Evolutionary conservation across 2,329 filamentous ascomycete genomes (phyloP), one percentile per base, ranked within the genome.

Genomic region (Fusarium sp.): DNA sequence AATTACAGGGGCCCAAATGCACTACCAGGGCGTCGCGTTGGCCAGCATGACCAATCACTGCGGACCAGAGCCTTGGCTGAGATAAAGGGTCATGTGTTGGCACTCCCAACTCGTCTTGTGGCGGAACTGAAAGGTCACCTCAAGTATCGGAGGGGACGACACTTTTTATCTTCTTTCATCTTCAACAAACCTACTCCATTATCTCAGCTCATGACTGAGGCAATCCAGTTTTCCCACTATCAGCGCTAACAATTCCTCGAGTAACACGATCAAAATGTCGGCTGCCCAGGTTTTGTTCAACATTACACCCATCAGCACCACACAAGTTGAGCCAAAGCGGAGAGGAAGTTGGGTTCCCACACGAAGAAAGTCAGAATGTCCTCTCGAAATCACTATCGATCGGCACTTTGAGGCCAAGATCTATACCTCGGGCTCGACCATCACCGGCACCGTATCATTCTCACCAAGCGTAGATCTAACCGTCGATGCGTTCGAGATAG

Each of bases 361-460:
- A 20, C 58, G 55, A 6, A 48, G 45, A 7, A 70, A 61, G 13
- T 59, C 54, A 39, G 66, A 70, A 32, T 64, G 62, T 14, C 67
- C 56, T 12, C 54, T 77, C 18, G 62, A 75, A 12, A 62, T 77
- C 8, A 39, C 57, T 4, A 62, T 77, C n/a, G 62, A 77, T 36
- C 57, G 74, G 9, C 73, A 77, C 6, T 71, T 64, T 13, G 61
- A 70, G 30, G 73, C 71, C 28, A 76, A 77, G 18, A 47, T 66
- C 13, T 77, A 77, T 7, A 76, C 71, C 5, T 70, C 61, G 2
- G 75, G 75, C 9, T 76, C 69, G 6, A 55, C 50, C 14, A 62
- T 77, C 4, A 60, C 73, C 3, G 75, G 75, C 41, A 42, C 32
- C 1, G 64, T 73, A 1, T 65, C 61, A 1, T 44, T 77, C 8